A percentile compares a stretch with the other conserved stretches of the same genome.
These are phyloP conservation scores for Hygrophila difformis DNA, from an alignment of 257 asterid species.

Conservation along the genomic window DNA sequence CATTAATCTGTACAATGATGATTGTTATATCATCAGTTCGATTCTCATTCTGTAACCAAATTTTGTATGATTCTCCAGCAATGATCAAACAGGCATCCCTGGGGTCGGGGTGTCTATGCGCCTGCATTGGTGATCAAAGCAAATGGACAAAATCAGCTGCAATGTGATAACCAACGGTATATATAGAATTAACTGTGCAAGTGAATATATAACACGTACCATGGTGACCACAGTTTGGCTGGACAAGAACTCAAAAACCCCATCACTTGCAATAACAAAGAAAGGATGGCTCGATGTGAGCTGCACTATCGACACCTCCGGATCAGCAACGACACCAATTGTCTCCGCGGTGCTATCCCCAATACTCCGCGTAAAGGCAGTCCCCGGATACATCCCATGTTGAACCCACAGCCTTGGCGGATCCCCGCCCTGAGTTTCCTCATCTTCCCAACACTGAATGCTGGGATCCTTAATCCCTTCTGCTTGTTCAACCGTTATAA, in stretches of 20 bases:
- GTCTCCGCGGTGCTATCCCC: constrained; percentile 84
- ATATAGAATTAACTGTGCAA: background rate
- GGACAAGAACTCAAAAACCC: constrained; percentile 75
- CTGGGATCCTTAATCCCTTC: constrained; percentile 87
- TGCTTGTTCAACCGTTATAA: constrained; percentile 86
- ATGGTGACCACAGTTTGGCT: constrained; percentile 84
- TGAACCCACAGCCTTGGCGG: constrained; percentile 97
- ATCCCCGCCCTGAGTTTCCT: constrained; percentile 82
- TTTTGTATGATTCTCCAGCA: constrained; percentile 53
- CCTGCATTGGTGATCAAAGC: constrained; percentile 26
- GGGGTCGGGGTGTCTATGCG: constrained; percentile 35
- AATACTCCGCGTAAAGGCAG: constrained; percentile 91
- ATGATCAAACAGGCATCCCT: constrained; percentile 59
- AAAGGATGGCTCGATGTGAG: constrained; percentile 53
- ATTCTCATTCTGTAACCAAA: constrained; percentile 63
- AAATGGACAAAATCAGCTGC: too few relatives aligned
- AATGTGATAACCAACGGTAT: too few relatives aligned
- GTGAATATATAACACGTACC: constrained; percentile 34
- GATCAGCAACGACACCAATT: constrained; percentile 79
- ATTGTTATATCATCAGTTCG: constrained; percentile 66
- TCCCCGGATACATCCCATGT: constrained; percentile 86
- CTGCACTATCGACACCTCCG: constrained; percentile 62
- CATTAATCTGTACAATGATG: constrained; percentile 55
- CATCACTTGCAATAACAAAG: constrained; percentile 88
- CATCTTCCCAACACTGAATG: constrained; percentile 91